phyloP scores from a whole-genome alignment of 225 moss, liverwort and hornwort genomes.

The Bryum argenteum region DNA sequence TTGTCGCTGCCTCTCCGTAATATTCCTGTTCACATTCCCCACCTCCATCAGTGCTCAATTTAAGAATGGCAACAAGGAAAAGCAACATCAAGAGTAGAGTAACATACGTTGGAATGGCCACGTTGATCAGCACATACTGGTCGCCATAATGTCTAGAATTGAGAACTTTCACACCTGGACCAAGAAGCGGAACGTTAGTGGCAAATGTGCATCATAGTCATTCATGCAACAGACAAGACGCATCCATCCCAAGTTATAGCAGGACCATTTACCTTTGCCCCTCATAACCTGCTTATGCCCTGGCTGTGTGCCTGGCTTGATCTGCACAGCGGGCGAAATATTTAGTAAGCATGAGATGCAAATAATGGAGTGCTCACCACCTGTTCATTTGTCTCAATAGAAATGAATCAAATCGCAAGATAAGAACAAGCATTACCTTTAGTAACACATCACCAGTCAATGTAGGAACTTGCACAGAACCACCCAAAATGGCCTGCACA shows the following conservation, averaged over 20 bases:
- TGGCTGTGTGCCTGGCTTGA: conserved; percentile 86
- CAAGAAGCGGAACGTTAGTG: conserved; percentile 23
- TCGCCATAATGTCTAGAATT: conserved; percentile 91
- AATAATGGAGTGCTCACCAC: conserved; percentile 1
- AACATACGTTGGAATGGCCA: conserved; percentile 69
- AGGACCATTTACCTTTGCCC: conserved; percentile 74
- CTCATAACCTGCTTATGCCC: conserved; percentile 79
- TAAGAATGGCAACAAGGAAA: background rate
- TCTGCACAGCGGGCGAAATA: conserved; percentile 40
- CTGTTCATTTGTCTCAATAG: background rate
- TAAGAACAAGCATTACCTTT: conserved; percentile 39
- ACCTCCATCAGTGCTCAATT: background rate
- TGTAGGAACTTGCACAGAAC: conserved; percentile 66
- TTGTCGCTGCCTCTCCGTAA: conserved; percentile 53
- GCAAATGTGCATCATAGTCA: too few species aligned
- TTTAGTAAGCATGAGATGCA: background rate
- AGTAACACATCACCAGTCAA: conserved; percentile 59
- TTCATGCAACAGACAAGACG: conserved; percentile 7
- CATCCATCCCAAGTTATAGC: background rate
- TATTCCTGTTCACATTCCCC: conserved; percentile 40
- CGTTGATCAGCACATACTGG: conserved; percentile 72
- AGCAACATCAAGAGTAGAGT: conserved; percentile 15
- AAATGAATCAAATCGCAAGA: background rate
- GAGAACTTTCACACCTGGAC: conserved; percentile 62
- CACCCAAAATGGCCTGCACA: conserved; percentile 65